Base-by-base conservation (phyloP, 1,139 yeast genomes). In the Blastobotrys petasosporus region DNA sequence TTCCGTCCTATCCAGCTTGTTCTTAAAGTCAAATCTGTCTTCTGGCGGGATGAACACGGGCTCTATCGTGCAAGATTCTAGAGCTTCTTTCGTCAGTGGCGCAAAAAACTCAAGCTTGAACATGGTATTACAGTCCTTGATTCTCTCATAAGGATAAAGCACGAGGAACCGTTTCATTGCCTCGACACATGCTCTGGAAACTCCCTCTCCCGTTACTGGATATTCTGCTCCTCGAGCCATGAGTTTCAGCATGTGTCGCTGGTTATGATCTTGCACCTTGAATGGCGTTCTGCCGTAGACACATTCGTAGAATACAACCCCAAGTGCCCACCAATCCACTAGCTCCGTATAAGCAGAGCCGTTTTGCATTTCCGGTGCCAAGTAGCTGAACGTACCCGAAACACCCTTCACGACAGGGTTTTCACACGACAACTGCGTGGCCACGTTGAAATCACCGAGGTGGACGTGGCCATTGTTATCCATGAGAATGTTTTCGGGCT, bases 321-420 rank as follows among this genome's bases (percentile, higher is more conserved):
- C 96, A 28, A 87, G 69, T 0, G 95, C 84, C 90, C 95, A 87
- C 92, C 95, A 86, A 63, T 87, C 97, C 11, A 87, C 92, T 32
- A 76, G 73, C 48, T 74, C 79, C 41, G 85, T 85, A 58, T 86
- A 86, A 6, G 80, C 77, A 44, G 76, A 77, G 10, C 87, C 87
- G 47, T 75, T 74, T 42, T 58, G 64, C 42, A 87, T 84, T 59
- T 87, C 95, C 1, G 96, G 96, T 0, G 96, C 95, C 77, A 87
- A 82, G 60, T 87, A 87, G 60, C 84, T 92, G 1, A 92, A 86
- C 0, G 95, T 87, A 0, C 95, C 96, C 16, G 86, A 85, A 55
- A 85, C 78, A 1, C 94, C 81, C 55, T 74, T 68, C 63, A 49
- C 60, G 55, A 33, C 60, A 51, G 56, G 64, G 50, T 45, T 59